Conservation (phyloP, 139 green algal genomes). For the Chlamydomonas asymmetrica region DNA sequence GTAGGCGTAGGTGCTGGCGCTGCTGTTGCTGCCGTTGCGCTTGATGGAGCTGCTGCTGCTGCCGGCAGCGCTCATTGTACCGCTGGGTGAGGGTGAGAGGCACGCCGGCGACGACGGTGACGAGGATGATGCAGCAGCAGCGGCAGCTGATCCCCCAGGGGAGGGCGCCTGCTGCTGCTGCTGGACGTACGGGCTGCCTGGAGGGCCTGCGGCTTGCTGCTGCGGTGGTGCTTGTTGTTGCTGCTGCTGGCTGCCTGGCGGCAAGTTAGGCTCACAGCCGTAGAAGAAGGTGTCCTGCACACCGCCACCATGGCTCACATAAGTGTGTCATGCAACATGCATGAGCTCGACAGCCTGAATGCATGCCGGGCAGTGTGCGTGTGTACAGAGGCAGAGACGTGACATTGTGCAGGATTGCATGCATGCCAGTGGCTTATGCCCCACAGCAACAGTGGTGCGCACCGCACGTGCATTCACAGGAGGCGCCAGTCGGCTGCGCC, state of each 20-base stretch:
- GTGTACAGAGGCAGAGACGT: too few relatives aligned
- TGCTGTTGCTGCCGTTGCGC: background rate
- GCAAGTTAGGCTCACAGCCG: constrained; percentile 8
- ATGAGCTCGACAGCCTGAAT: background rate
- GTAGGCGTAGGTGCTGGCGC: background rate
- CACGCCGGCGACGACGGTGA: too few relatives aligned
- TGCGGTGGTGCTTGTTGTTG: constrained; percentile 23
- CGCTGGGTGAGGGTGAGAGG: too few relatives aligned
- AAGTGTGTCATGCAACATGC: too few relatives aligned
- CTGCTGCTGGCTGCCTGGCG: constrained; percentile 6
- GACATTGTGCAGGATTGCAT: too few relatives aligned
- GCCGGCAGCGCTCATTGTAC: background rate
- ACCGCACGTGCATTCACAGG: too few relatives aligned
- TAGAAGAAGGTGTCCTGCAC: constrained; percentile 46
- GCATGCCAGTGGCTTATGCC: too few relatives aligned
- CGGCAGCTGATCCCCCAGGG: background rate
- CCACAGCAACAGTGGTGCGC: too few relatives aligned
- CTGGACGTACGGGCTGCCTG: background rate
- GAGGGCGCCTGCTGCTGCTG: background rate
- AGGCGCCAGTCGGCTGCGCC: too few relatives aligned
- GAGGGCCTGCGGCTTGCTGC: background rate
- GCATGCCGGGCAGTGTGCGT: constrained; percentile 34
- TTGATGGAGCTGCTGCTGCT: too few relatives aligned
- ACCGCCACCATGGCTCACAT: too few relatives aligned
- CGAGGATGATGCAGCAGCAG: background rate